Evolutionary conservation across 495 filamentous ascomycete species (phyloP), one percentile per base, ranked within the genome.

Genomic region (Xylaria scruposa): DNA sequence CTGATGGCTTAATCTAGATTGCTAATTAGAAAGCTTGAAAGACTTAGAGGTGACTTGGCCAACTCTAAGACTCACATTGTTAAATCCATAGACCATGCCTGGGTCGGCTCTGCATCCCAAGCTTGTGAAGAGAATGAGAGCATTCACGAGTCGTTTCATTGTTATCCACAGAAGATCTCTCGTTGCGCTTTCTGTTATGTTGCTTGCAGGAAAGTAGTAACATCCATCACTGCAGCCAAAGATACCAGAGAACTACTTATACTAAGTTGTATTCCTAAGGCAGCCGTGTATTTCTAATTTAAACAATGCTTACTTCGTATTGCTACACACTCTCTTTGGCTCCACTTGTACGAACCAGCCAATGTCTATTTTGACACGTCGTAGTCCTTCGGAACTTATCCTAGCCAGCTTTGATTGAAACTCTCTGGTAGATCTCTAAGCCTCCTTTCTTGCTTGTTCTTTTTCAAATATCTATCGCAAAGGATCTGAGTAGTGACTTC

Each of bases 11-110:
- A 60, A 36, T 76, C 79, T 44, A 71, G 29, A 19, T 73, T 15
- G 67, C 77, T 80, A 29, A 79, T 73, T 24, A 79, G 77, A 8
- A 77, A 73, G 51, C 78, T 76, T 21, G 72, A 73, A 38, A 78
- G 72, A 1, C 29, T 74, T 2, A 73, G 75, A 36, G 29, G 61
- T 29, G 73, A 26, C 67, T 82, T 64, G 1, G 62, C 42, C 73
- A 78, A 83, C 60, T 82, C 74, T 0, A 78, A 68, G 21, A 79
- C 67, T 68, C 68, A 75, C 73, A 38, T 49, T 44, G 61, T 70
- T 67, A 65, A 75, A 75, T 47, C 67, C 67, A 64, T 72, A 67
- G 53, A 19, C 70, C 61, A 70, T 73, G 65, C 70, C 21, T 21
- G 38, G 29, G 59, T 49, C 36, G 21, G 70, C 65, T 70, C 62